Percentiles rank a stretch among this genome's conserved stretches.
Evolutionary conservation across 306 rosid genomes (phyloP).

Genomic region (Abrus pulchellus): DNA sequence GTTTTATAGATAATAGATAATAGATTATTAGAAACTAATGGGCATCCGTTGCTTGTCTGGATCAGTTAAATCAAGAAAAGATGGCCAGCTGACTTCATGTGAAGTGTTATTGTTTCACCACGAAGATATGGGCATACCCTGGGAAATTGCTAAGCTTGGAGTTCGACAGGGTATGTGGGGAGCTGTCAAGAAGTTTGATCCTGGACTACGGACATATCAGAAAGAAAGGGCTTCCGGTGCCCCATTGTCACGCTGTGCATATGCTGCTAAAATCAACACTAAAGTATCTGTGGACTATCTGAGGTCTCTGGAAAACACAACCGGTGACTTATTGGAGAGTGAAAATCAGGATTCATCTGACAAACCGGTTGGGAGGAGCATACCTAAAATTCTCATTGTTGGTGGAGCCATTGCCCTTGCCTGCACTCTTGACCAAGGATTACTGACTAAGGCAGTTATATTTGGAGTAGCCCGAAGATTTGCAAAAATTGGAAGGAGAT

Average conservation of each 20-base stretch:
- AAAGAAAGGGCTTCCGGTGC: conserved; percentile 70
- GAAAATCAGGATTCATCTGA: conserved; percentile 55
- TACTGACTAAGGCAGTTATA: conserved; percentile 87
- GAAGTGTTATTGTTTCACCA: conserved; percentile 88
- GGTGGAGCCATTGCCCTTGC: conserved; percentile 92
- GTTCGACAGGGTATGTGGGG: conserved; percentile 99
- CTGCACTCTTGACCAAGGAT: conserved; percentile 86
- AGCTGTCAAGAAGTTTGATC: conserved; percentile 90
- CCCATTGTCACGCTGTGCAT: conserved; percentile 69
- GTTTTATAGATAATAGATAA: conserved; percentile 32
- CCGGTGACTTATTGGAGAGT: conserved; percentile 50
- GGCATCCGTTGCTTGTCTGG: conserved; percentile 42
- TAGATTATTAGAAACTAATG: conserved; percentile 22
- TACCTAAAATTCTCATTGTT: conserved; percentile 77
- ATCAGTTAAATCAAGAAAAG: conserved; percentile 85
- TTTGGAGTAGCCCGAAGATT: conserved; percentile 93
- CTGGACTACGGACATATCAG: conserved; percentile 75
- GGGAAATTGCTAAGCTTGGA: conserved; percentile 98
- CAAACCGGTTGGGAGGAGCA: conserved; percentile 68
- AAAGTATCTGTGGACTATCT: conserved; percentile 70
- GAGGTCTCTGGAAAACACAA: conserved; percentile 63
- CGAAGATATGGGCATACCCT: conserved; percentile 99
- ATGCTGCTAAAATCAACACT: conserved; percentile 76
- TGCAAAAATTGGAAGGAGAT: conserved; percentile 79
- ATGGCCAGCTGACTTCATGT: conserved; percentile 77